phyloP scores from a whole-genome alignment of 768 basidiomycete genomes.

The Ramaria rubella region DNA sequence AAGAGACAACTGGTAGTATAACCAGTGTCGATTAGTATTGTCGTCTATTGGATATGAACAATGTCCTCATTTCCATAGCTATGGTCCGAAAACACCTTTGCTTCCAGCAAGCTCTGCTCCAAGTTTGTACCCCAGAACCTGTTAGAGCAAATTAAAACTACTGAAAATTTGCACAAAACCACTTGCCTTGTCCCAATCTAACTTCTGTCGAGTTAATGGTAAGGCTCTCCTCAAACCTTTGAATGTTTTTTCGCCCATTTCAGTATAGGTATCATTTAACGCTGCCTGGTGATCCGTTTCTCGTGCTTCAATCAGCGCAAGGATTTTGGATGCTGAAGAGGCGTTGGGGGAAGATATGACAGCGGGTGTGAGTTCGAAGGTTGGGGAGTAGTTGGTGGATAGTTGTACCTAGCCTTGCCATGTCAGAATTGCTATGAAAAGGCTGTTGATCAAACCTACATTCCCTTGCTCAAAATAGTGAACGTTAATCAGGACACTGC shows the following conservation, averaged over 20 bases:
- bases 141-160: neutral
- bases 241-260: constrained; percentile 92
- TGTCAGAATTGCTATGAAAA: neutral
- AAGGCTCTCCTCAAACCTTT: constrained; percentile 84
- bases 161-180: neutral
- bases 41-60: neutral
- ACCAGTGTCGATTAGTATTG: constrained; percentile 9
- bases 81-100: constrained; percentile 44
- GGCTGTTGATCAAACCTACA: constrained; percentile 32
- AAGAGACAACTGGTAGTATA: constrained; percentile 11
- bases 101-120: constrained; percentile 69
- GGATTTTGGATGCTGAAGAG: constrained; percentile 58
- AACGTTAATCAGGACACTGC: constrained; percentile 73
- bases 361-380: constrained; percentile 56
- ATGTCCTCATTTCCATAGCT: neutral
- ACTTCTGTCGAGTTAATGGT: constrained; percentile 86
- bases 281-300: constrained; percentile 74
- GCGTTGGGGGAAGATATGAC: constrained; percentile 45
- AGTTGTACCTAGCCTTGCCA: constrained; percentile 76
- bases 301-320: constrained; percentile 77
- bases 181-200: constrained; percentile 91
- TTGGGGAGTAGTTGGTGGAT: constrained; percentile 60
- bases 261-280: constrained; percentile 75
- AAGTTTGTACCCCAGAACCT: constrained; percentile 61
- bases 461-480: constrained; percentile 99